These are phyloP conservation scores for Botrytis elliptica DNA, from an alignment of 2,329 filamentous ascomycete species.

Conservation along the genomic window DNA sequence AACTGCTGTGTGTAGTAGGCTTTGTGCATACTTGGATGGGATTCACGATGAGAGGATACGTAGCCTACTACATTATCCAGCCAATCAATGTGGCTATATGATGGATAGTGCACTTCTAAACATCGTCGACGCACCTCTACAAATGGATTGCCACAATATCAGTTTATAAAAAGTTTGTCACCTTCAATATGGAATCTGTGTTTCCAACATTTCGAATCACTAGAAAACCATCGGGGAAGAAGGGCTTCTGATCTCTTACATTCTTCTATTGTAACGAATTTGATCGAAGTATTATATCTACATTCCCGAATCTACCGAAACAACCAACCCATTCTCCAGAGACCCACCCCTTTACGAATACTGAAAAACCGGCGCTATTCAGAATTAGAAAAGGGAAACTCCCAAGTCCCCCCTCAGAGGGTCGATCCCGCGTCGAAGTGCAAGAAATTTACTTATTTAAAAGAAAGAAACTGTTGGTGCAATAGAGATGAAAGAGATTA, in stretches of 20 bases:
- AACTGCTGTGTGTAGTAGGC: constrained; percentile 9
- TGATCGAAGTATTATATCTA: background rate
- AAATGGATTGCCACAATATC: background rate
- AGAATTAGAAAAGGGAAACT: background rate
- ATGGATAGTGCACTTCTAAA: background rate
- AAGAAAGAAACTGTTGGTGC: background rate
- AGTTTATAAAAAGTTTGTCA: too few species aligned
- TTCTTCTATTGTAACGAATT: background rate
- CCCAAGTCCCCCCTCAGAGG: background rate
- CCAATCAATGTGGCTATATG: background rate
- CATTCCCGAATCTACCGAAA: background rate
- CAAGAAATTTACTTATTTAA: background rate
- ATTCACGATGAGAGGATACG: background rate
- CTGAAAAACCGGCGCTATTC: background rate
- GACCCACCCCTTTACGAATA: background rate
- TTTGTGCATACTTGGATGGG: constrained; percentile 13
- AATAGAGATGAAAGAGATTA: background rate
- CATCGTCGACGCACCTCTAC: background rate
- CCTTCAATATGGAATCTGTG: background rate
- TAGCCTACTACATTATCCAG: constrained; percentile 4
- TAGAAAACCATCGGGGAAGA: background rate
- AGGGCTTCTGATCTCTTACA: background rate
- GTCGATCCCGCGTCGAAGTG: background rate
- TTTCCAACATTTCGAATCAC: background rate
- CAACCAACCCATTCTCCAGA: background rate